Evolutionary conservation across 345 rosid species (phyloP), one percentile per base, ranked within the genome.

Genomic region (Kandelia obovata): DNA sequence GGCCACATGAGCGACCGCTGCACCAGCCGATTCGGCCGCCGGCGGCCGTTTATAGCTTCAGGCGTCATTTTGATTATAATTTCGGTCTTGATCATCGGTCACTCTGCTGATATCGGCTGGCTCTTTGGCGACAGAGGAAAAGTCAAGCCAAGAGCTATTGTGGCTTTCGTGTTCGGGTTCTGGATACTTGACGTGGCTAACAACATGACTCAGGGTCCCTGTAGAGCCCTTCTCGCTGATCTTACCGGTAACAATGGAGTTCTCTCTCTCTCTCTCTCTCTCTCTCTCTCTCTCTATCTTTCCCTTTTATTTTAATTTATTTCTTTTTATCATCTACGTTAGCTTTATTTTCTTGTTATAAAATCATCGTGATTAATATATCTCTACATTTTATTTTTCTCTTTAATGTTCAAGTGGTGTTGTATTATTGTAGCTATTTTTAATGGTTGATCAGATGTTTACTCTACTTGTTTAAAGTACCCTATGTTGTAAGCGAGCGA

Each of bases 161-260:
- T 68, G 17, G 87, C 74, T 17, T 92, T 92, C 60, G 85, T 95
- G 35, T 77, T 95, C 28, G 99, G 98, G 66, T 95, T 95, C 77
- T 95, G 98, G 99, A 87, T 92, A 53, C 93, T 95, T 26, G 96
- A 95, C 74, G 83, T 92, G 3, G 98, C 98, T 53, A 95, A 95
- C 76, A 95, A 95, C 53, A 81, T 82, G 89, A 95, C 98, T 77
- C 98, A 92, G 53, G 99, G 98, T 61, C 97, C 97, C 47, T 92
- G 98, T 65, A 75, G 98, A 81, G 99, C 99, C 76, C 87, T 95
- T 53, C 97, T 95, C 3, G 98, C 92, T 19, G 97, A 92, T 86
- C 96, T 95, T 63, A 92, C 98, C 55, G 98, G 97, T 94, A 80
- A 73, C 66, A 67, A 21, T 71, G 34, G 23, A 32, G 15, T 21